Evolutionary conservation across 2,329 filamentous ascomycete genomes (phyloP).

Genomic region (Neospermospora avenae): DNA sequence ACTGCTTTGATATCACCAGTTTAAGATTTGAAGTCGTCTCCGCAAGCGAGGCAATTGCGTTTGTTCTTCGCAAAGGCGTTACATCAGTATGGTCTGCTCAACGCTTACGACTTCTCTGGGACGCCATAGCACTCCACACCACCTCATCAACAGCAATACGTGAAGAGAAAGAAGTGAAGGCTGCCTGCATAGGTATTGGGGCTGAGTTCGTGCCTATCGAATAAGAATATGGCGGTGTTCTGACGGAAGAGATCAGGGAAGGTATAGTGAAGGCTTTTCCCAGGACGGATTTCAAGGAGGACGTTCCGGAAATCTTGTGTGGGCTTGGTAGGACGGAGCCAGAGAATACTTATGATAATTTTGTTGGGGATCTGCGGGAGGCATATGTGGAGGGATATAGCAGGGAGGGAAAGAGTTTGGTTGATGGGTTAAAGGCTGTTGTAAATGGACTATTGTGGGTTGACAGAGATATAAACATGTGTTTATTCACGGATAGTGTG

Average conservation of each 20-base stretch:
- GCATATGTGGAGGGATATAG: constrained; percentile 18
- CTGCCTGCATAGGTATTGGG: constrained; percentile 34
- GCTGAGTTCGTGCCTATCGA: constrained; percentile 40
- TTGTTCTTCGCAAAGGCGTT: constrained; percentile 33
- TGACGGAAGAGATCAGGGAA: constrained; percentile 32
- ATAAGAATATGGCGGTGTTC: constrained; percentile 20
- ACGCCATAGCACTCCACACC: constrained; percentile 46
- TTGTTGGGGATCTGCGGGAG: constrained; percentile 34
- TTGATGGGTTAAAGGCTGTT: not conserved
- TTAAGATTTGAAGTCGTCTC: constrained; percentile 50
- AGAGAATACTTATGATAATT: constrained; percentile 38
- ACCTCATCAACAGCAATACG: constrained; percentile 37
- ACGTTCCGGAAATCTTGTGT: constrained; percentile 35
- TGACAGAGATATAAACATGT: not conserved
- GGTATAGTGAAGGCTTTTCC: constrained; percentile 34
- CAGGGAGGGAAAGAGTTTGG: constrained; percentile 2
- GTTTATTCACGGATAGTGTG: not conserved
- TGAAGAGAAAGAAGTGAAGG: constrained; percentile 42
- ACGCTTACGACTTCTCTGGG: constrained; percentile 46
- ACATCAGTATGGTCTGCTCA: constrained; percentile 38
- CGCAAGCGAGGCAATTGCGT: constrained; percentile 43
- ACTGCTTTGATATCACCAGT: constrained; percentile 39
- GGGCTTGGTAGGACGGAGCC: constrained; percentile 38
- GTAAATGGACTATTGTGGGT: not conserved
- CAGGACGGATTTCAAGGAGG: constrained; percentile 34